phyloP scores from a whole-genome alignment of 192 early-diverging fungal genomes.

The Gamsiella multidivaricata region DNA sequence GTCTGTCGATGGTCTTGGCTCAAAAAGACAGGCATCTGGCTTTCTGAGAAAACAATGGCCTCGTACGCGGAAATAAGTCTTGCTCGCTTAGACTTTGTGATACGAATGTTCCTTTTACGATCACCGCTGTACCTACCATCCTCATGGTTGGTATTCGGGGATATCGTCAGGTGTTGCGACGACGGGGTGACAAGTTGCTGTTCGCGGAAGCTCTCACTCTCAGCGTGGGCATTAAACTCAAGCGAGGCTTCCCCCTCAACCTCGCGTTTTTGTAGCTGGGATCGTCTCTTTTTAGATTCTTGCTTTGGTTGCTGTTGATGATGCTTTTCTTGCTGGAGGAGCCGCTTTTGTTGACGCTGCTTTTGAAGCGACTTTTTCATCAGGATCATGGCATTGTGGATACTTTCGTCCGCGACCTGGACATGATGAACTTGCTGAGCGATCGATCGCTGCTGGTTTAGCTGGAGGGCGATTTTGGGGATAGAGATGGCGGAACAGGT shows the following conservation, averaged over 20 bases:
- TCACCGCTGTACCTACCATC: no score
- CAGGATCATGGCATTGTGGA: slow-evolving; percentile 15
- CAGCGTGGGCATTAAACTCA: background rate
- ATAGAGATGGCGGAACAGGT: background rate
- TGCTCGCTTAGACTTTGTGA: background rate
- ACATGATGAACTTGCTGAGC: slow-evolving; percentile 39
- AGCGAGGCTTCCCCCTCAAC: background rate
- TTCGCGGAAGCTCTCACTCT: background rate
- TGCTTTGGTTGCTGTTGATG: background rate
- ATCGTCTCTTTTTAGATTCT: background rate
- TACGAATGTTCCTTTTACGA: background rate
- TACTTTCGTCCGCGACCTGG: slow-evolving; percentile 30
- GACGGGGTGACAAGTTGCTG: background rate
- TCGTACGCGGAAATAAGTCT: slow-evolving; percentile 30
- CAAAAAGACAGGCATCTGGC: slow-evolving; percentile 37
- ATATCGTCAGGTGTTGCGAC: background rate
- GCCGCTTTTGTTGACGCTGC: background rate
- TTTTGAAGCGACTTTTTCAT: slow-evolving; percentile 31
- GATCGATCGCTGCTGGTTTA: slow-evolving; percentile 14
- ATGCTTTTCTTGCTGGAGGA: slow-evolving; percentile 1
- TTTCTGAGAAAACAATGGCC: slow-evolving; percentile 35
- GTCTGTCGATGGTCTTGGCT: slow-evolving; percentile 23
- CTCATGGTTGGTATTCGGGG: no score
- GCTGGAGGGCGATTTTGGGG: background rate
- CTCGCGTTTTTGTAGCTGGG: background rate